Evolutionary conservation across 179 eudicot species (phyloP).

Genomic region (Vitellaria paradoxa): DNA sequence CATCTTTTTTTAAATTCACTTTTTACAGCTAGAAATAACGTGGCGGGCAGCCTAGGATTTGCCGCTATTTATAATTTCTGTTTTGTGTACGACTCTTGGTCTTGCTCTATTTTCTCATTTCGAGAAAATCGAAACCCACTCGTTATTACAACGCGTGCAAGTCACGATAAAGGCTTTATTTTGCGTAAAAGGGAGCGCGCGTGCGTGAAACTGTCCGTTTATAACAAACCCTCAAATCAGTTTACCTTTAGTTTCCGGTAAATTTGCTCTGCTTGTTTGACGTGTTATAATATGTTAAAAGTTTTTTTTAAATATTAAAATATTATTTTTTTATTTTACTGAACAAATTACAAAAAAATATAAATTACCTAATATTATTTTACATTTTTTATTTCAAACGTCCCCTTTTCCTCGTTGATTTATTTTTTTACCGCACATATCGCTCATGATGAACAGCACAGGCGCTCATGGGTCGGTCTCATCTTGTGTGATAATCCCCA

Average conservation of each 20-base stretch:
- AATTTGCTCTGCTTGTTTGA: not conserved
- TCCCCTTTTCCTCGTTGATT: no score
- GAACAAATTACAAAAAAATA: no score
- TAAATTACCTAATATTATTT: no score
- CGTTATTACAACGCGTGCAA: not conserved
- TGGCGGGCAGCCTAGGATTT: slow-evolving; percentile 59
- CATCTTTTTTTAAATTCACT: not conserved
- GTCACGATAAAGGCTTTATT: not conserved
- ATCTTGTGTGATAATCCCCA: no score
- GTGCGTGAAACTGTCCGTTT: not conserved
- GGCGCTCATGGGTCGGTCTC: not conserved
- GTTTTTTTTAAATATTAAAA: no score
- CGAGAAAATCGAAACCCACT: not conserved
- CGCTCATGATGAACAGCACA: not conserved
- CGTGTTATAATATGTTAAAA: no score
- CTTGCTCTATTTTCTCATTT: slow-evolving; percentile 29
- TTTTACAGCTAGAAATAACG: slow-evolving; percentile 61
- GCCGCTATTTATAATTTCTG: slow-evolving; percentile 46
- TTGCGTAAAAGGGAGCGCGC: not conserved
- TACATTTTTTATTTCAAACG: no score
- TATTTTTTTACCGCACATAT: not conserved
- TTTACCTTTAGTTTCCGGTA: not conserved
- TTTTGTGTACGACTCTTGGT: slow-evolving; percentile 44
- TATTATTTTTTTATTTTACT: no score
- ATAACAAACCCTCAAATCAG: not conserved